phyloP scores from a whole-genome alignment of 75 land plant genomes.

The Adiantum capillusveneris region DNA sequence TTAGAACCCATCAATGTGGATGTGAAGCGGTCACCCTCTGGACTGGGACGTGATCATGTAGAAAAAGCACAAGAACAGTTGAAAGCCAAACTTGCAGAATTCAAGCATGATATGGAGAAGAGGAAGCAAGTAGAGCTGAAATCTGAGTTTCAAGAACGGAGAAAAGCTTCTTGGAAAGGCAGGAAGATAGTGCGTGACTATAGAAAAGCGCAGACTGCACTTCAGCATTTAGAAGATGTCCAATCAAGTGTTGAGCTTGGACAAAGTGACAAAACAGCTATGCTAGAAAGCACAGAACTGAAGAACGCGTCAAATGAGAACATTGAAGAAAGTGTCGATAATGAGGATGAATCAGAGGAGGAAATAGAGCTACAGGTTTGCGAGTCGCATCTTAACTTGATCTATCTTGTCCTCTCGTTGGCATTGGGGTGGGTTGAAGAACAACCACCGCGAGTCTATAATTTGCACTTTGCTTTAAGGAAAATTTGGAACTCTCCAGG shows the following conservation, averaged over 20 bases:
- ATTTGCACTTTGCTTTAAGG: too few species aligned
- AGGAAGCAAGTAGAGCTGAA: constrained; percentile 37
- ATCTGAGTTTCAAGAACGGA: constrained; percentile 55
- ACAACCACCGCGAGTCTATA: too few species aligned
- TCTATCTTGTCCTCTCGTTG: too few species aligned
- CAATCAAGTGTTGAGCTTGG: constrained; percentile 12
- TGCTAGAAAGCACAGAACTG: too few species aligned
- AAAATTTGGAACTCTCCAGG: too few species aligned
- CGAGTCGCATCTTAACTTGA: too few species aligned
- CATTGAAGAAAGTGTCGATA: constrained; percentile 29
- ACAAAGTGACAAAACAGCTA: too few species aligned
- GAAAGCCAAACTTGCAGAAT: constrained; percentile 27
- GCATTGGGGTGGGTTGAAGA: too few species aligned
- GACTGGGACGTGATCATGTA: constrained; percentile 51
- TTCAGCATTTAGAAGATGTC: constrained; percentile 66
- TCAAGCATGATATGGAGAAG: constrained; percentile 11
- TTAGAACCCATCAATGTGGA: constrained; percentile 64
- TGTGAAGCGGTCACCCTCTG: constrained; percentile 59
- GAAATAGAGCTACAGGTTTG: constrained; percentile 70
- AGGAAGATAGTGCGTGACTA: constrained; percentile 44
- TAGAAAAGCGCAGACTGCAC: constrained; percentile 52
- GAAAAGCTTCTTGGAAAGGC: constrained; percentile 49
- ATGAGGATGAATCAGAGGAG: constrained; percentile 62
- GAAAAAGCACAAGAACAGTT: constrained; percentile 27
- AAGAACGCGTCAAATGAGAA: constrained; percentile 26